Base-by-base conservation (phyloP, 805 yeast species). In the Kodamaea sagamina region DNA sequence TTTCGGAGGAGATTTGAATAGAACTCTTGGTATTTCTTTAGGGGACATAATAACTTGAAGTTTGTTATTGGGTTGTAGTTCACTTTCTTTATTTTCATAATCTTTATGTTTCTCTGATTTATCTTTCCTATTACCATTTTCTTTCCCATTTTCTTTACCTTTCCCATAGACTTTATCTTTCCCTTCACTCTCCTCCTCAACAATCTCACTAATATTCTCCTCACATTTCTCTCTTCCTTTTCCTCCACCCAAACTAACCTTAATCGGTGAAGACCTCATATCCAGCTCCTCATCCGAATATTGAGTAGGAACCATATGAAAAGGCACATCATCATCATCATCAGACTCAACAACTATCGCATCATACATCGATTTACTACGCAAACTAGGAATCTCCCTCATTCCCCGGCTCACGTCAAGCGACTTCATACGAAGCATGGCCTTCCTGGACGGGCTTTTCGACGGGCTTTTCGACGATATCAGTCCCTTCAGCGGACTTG, bases 251-350 rank as follows among this genome's bases (percentile, higher is more conserved):
- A 53, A 41, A 13, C 19, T 24, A 17, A 24, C 25, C 29, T 25
- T 37, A 7, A 37, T 32, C 12, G 29, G 32, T 16, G 41, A 38
- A 6, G 19, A 40, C 24, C 38, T 35, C 16, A 34, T 24, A 8
- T 36, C 32, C 24, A 26, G 17, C 7, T 53, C 59, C 12, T 56
- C 60, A 11, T 51, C 53, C 3, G 63, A 58, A 32, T 60, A 60
- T 46, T 60, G 65, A 1, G 65, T 60, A 3, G 65, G 59, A n/a
- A 57, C 24, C 41, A 48, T 44, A 25, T 54, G 49, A 35, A 53
- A 50, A 4, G 54, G 54, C 21, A 47, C 38, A 11, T 49, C 51
- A 15, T 42, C 41, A 19, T 46, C 44, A 11, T 43, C 35, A 5
- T 39, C 42, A n/a, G 27, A 16, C n/a, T 36, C 32, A 1, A 27